phyloP scores from a whole-genome alignment of 257 asterid genomes.

The Marsdenia floribunda region DNA sequence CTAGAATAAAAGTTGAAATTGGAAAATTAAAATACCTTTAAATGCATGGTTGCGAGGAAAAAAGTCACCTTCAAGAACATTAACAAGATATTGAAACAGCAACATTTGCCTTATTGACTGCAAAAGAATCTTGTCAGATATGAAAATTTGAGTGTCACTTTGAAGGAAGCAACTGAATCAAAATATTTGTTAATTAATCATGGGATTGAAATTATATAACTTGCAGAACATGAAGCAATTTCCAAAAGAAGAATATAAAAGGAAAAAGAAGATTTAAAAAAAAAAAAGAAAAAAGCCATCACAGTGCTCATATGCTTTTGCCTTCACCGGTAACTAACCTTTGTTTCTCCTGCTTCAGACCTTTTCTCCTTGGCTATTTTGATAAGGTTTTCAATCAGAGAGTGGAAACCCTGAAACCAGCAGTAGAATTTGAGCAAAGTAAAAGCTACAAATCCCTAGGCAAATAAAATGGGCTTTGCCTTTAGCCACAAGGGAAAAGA shows the following conservation, averaged over 20 bases:
- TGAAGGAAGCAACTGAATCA: neutral
- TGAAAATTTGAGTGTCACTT: neutral
- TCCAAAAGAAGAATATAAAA: neutral
- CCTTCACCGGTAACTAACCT: constrained; percentile 31
- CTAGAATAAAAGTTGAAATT: neutral
- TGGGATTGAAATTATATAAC: neutral
- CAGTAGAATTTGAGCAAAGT: constrained; percentile 13
- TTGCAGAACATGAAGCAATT: neutral
- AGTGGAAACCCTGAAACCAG: constrained; percentile 61
- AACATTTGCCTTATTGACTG: constrained; percentile 72
- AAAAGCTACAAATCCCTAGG: constrained; percentile 13
- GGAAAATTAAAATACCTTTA: constrained; percentile 39
- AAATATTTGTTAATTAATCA: neutral
- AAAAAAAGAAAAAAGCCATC: neutral
- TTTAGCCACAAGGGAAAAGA: neutral
- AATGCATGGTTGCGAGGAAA: constrained; percentile 51
- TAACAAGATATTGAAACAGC: constrained; percentile 74
- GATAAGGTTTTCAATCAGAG: constrained; percentile 60
- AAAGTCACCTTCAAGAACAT: constrained; percentile 70
- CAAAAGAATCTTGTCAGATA: constrained; percentile 19
- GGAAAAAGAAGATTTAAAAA: too few relatives aligned
- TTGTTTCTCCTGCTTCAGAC: constrained; percentile 32
- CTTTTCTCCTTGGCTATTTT: constrained; percentile 24
- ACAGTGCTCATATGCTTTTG: neutral
- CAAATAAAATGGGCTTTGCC: neutral